phyloP scores from a whole-genome alignment of 2,329 filamentous ascomycete genomes.

The Ophiostoma quercus region DNA sequence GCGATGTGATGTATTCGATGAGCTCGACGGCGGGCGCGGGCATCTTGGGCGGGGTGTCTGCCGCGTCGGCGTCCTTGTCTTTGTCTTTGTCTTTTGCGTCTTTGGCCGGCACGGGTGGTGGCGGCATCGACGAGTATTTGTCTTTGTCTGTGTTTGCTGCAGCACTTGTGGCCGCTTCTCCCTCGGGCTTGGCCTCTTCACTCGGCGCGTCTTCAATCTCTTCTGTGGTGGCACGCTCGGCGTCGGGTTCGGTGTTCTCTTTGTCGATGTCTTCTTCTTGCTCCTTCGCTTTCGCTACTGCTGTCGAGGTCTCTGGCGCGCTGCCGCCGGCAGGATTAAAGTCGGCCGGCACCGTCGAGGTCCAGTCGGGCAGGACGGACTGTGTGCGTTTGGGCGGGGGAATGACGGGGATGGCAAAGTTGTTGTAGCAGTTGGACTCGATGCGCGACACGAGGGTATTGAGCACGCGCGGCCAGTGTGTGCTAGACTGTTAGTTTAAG shows the following conservation, averaged over 20 bases:
- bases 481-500: slow-evolving; percentile 17
- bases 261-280: slow-evolving; percentile 57
- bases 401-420: slow-evolving; percentile 67
- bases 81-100: not conserved
- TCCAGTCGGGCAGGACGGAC: slow-evolving; percentile 40
- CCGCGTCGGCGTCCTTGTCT: not conserved
- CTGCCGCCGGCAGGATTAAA: slow-evolving; percentile 32
- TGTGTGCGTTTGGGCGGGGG: slow-evolving; percentile 40
- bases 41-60: slow-evolving; percentile 41
- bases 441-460: slow-evolving; percentile 61
- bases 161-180: not conserved
- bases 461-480: slow-evolving; percentile 62
- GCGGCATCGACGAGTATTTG: not conserved
- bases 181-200: not conserved
- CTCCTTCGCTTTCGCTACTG: slow-evolving; percentile 37
- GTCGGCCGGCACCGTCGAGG: not conserved
- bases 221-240: slow-evolving; percentile 22
- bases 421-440: slow-evolving; percentile 54
- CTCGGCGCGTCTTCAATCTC: not conserved
- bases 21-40: slow-evolving; percentile 61
- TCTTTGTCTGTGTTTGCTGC: not conserved
- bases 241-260: slow-evolving; percentile 56
- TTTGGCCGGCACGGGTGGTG: slow-evolving; percentile 1
- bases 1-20: slow-evolving; percentile 54
- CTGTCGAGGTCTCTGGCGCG: not conserved